These are phyloP conservation scores for Sequoiadendron giganteum DNA, from an alignment of 75 land plant species.

Conservation along the genomic window DNA sequence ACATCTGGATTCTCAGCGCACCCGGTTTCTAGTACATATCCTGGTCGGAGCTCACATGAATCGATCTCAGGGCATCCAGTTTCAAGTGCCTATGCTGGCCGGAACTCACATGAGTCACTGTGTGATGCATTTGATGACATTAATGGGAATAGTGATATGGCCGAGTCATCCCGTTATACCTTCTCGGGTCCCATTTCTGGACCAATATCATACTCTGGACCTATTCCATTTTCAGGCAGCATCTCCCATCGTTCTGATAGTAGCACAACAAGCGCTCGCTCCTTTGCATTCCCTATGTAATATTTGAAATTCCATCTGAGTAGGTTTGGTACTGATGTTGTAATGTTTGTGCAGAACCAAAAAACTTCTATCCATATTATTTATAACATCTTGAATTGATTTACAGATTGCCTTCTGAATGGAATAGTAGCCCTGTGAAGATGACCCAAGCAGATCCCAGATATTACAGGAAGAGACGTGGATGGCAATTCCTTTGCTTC, in stretches of 20 bases:
- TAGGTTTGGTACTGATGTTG: not conserved
- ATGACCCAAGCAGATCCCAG: slow-evolving; percentile 51
- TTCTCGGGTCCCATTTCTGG: slow-evolving; percentile 20
- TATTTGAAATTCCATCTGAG: not conserved
- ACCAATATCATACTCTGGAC: slow-evolving; percentile 36
- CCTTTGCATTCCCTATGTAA: slow-evolving; percentile 94
- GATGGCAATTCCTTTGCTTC: slow-evolving; percentile 29
- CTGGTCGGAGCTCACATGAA: not conserved
- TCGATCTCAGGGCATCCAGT: not conserved
- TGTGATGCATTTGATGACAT: not conserved
- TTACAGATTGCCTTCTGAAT: slow-evolving; percentile 43
- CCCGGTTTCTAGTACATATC: not conserved
- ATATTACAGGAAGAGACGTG: slow-evolving; percentile 26
- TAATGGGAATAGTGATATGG: slow-evolving; percentile 6
- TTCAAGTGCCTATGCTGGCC: not conserved
- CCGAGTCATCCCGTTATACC: not conserved
- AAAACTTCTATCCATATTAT: not conserved
- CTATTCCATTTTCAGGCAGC: slow-evolving; percentile 63
- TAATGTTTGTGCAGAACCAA: not conserved
- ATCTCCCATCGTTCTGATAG: slow-evolving; percentile 81
- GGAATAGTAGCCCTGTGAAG: slow-evolving; percentile 62
- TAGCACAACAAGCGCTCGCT: slow-evolving; percentile 82
- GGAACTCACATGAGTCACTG: not conserved
- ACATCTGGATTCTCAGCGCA: not conserved
- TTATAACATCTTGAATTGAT: not conserved